A percentile compares a stretch with the other conserved stretches of the same genome.
Evolutionary conservation across 768 basidiomycete species (phyloP).

Genomic region (Lentinula guzmanii): DNA sequence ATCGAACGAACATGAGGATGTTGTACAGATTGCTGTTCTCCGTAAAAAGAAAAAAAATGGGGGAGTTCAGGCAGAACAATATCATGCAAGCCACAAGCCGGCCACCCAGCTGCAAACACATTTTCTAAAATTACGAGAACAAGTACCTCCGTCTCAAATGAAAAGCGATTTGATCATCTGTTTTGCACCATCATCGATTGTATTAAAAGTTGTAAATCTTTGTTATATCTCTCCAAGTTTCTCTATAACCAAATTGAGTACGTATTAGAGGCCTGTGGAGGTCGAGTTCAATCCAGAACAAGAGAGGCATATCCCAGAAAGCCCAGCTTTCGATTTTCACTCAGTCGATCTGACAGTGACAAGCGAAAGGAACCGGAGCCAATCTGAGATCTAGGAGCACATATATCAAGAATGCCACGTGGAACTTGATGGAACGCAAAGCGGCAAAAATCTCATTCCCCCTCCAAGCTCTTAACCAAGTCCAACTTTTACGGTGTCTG

Average conservation of each 20-base stretch:
- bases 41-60: no score
- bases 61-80: no score
- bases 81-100: neutral
- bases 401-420: conserved; percentile 4
- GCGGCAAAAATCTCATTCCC: neutral
- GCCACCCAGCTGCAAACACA: neutral
- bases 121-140: neutral
- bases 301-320: neutral
- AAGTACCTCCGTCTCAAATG: neutral
- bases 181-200: neutral
- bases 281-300: neutral
- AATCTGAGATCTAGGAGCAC: conserved; percentile 5
- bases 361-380: conserved; percentile 5
- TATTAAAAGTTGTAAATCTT: neutral
- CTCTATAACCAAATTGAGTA: neutral
- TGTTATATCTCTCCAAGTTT: neutral
- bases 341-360: neutral
- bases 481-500: neutral
- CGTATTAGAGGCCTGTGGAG: neutral
- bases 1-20: neutral
- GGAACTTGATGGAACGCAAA: neutral
- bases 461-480: neutral
- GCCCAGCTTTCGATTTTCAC: neutral
- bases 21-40: neutral
- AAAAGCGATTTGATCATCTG: neutral